These are phyloP conservation scores for Trametes sp. DNA, from an alignment of 1,284 basidiomycete genomes.

Conservation along the genomic window DNA sequence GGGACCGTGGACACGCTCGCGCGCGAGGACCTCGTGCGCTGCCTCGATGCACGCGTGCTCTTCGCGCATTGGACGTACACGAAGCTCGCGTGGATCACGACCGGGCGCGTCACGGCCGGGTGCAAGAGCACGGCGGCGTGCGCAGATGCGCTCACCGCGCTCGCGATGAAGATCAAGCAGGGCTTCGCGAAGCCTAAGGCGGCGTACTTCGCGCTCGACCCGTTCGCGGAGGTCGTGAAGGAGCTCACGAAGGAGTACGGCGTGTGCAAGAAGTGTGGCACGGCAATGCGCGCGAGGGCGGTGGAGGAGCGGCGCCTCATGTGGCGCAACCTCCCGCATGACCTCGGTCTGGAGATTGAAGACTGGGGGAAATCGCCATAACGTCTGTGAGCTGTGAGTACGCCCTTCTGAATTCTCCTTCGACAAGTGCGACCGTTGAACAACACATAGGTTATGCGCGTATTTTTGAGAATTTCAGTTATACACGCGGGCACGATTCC, in stretches of 20 bases:
- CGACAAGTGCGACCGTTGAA: too few species aligned
- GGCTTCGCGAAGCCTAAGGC: background rate
- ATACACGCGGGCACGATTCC: too few species aligned
- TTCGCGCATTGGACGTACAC: slow-evolving; percentile 12
- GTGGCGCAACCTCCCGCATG: background rate
- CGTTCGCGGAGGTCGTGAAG: background rate
- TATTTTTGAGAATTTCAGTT: too few species aligned
- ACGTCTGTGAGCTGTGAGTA: background rate
- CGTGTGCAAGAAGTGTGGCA: background rate
- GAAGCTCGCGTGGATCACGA: slow-evolving; percentile 8
- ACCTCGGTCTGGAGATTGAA: background rate
- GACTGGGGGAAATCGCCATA: background rate
- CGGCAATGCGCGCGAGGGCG: background rate
- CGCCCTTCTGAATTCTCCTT: background rate
- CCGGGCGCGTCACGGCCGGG: background rate
- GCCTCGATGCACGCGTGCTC: slow-evolving; percentile 6
- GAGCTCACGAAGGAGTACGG: background rate
- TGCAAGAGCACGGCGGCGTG: background rate
- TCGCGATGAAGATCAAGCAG: background rate
- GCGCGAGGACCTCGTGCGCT: slow-evolving; percentile 6
- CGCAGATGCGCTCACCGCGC: background rate
- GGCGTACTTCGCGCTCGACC: slow-evolving; percentile 5
- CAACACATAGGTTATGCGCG: too few species aligned
- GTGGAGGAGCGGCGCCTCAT: slow-evolving; percentile 1
- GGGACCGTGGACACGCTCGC: slow-evolving; percentile 7